Evolutionary conservation across 78 protist species (phyloP).

Genomic region (Anaeramoeba ignava): DNA sequence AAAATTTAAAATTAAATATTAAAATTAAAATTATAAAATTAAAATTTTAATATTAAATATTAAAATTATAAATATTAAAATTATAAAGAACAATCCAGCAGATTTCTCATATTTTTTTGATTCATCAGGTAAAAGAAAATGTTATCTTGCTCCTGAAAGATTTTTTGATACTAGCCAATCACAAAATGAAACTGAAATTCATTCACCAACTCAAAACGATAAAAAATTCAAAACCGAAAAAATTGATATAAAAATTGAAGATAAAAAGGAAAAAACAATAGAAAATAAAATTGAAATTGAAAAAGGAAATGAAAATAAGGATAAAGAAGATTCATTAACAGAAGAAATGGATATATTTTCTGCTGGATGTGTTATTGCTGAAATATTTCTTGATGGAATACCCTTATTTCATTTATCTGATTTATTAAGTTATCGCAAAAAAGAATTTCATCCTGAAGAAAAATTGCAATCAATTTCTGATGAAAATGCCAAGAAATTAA

Average conservation of each 20-base stretch:
- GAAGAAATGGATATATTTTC: slow-evolving; percentile 80
- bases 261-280: too few relatives aligned
- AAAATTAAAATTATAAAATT: too few relatives aligned
- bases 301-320: too few relatives aligned
- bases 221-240: too few relatives aligned
- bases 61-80: too few relatives aligned
- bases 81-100: slow-evolving; percentile 63
- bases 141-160: neutral
- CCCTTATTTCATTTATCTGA: neutral
- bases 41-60: too few relatives aligned
- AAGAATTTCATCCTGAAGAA: neutral
- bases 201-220: too few relatives aligned
- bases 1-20: too few relatives aligned
- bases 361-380: slow-evolving; percentile 27
- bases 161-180: neutral
- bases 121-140: slow-evolving; percentile 30
- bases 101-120: slow-evolving; percentile 74
- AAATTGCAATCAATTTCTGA: neutral
- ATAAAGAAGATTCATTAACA: too few relatives aligned
- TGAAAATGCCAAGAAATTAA: neutral
- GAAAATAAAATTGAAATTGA: too few relatives aligned
- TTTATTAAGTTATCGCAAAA: neutral
- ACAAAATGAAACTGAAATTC: too few relatives aligned
- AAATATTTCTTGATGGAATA: neutral
- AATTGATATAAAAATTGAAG: too few relatives aligned